Conservation (phyloP, 768 basidiomycete species). For the Mycena polygramma region DNA sequence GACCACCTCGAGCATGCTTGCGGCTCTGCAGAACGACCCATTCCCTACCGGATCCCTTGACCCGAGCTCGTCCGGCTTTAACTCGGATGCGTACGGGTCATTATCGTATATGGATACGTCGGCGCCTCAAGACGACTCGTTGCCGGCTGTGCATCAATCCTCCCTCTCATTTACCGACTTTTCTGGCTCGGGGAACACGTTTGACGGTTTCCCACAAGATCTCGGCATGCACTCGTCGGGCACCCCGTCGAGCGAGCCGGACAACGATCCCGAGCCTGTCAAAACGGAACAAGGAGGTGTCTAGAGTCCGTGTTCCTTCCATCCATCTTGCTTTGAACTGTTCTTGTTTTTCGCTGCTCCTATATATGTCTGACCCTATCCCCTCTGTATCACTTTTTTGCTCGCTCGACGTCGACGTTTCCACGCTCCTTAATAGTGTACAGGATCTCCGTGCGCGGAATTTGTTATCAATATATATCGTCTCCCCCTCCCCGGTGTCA, state of each 20-base stretch:
- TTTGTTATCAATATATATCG: conserved; percentile 36
- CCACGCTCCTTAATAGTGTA: conserved; percentile 58
- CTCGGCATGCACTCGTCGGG: conserved; percentile 68
- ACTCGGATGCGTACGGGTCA: conserved; percentile 75
- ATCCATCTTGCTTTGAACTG: conserved; percentile 37
- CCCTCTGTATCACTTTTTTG: conserved; percentile 44
- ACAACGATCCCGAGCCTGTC: conserved; percentile 72
- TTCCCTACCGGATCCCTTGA: conserved; percentile 79
- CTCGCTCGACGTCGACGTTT: conserved; percentile 29
- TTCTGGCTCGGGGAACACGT: conserved; percentile 68
- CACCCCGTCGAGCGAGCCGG: conserved; percentile 69
- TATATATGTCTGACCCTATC: conserved; percentile 27
- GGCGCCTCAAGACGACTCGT: conserved; percentile 72
- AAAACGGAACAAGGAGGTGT: conserved; percentile 68
- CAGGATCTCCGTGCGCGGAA: conserved; percentile 38
- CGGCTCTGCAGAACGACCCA: conserved; percentile 83
- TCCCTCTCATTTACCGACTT: conserved; percentile 82
- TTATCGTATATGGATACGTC: conserved; percentile 85
- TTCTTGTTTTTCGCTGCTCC: conserved; percentile 29
- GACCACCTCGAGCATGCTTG: conserved; percentile 92
- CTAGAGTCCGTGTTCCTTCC: conserved; percentile 39
- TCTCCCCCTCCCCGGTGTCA: background rate
- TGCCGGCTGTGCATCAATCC: conserved; percentile 69
- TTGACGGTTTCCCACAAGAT: conserved; percentile 82
- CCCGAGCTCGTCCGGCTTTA: conserved; percentile 71